Conservation (phyloP, 2,329 filamentous ascomycete species). For the Penicillium sp. region DNA sequence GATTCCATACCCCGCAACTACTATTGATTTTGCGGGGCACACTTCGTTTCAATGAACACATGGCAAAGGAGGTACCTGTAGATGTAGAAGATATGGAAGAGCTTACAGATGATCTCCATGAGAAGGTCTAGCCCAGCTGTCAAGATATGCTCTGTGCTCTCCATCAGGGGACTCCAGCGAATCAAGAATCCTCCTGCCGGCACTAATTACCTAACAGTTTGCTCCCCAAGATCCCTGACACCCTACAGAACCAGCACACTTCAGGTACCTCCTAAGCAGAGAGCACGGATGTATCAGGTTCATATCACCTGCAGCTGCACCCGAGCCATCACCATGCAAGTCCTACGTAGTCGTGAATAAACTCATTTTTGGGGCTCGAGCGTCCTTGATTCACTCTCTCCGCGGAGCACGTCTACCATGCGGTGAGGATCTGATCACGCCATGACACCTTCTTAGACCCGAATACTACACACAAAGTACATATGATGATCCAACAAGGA, state of each 20-base stretch:
- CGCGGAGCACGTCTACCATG: conserved; percentile 1
- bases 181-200: conserved; percentile 20
- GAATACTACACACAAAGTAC: not conserved
- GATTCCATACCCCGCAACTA: conserved; percentile 26
- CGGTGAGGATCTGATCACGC: conserved; percentile 10
- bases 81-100: not conserved
- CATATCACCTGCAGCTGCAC: conserved; percentile 8
- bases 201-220: conserved; percentile 39
- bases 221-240: conserved; percentile 1
- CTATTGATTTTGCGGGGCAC: conserved; percentile 26
- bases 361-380: conserved; percentile 6
- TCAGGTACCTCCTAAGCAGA: not conserved
- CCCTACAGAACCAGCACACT: not conserved
- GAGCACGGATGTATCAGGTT: conserved; percentile 12
- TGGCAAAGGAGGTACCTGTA: not conserved
- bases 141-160: conserved; percentile 26
- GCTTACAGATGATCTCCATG: conserved; percentile 3
- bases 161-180: conserved; percentile 17
- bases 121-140: conserved; percentile 21
- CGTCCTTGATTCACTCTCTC: not conserved
- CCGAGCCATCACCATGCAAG: not conserved
- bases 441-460: not conserved
- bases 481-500: not conserved
- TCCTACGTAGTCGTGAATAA: conserved; percentile 6
- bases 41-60: conserved; percentile 3